These are phyloP conservation scores for Blepharisma stoltei DNA, from an alignment of 73 alveolate species.

Conservation along the genomic window DNA sequence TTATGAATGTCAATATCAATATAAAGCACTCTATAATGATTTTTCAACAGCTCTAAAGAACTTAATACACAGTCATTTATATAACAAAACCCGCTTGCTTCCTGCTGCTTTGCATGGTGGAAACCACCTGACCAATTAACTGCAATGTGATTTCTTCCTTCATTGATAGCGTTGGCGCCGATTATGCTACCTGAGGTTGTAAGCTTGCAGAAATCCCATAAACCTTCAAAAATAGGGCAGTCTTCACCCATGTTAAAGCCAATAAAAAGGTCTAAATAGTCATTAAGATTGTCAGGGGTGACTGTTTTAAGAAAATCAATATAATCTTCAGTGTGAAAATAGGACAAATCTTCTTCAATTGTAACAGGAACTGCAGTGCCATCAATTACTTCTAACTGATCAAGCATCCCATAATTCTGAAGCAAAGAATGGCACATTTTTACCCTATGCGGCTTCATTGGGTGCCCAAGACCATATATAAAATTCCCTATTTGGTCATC, in stretches of 20 bases:
- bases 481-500: constrained; percentile 90
- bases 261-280: constrained; percentile 34
- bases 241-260: constrained; percentile 77
- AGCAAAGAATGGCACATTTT: constrained; percentile 86
- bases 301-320: constrained; percentile 80
- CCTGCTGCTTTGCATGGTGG: constrained; percentile 97
- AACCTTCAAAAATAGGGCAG: constrained; percentile 88
- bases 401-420: constrained; percentile 67
- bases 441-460: constrained; percentile 96
- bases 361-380: background rate
- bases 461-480: constrained; percentile 92
- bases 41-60: constrained; percentile 80
- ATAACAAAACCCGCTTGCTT: constrained; percentile 98
- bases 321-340: constrained; percentile 89
- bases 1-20: constrained; percentile 91
- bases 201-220: constrained; percentile 83
- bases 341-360: constrained; percentile 62
- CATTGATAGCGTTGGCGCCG: constrained; percentile 59
- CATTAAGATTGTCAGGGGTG: constrained; percentile 64
- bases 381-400: constrained; percentile 48
- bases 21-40: constrained; percentile 85
- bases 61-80: constrained; percentile 96
- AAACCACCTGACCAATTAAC: constrained; percentile 99
- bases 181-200: constrained; percentile 79
- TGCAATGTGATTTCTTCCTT: constrained; percentile 80